phyloP scores from a whole-genome alignment of 495 filamentous ascomycete species.

The Podospora tetraspora region DNA sequence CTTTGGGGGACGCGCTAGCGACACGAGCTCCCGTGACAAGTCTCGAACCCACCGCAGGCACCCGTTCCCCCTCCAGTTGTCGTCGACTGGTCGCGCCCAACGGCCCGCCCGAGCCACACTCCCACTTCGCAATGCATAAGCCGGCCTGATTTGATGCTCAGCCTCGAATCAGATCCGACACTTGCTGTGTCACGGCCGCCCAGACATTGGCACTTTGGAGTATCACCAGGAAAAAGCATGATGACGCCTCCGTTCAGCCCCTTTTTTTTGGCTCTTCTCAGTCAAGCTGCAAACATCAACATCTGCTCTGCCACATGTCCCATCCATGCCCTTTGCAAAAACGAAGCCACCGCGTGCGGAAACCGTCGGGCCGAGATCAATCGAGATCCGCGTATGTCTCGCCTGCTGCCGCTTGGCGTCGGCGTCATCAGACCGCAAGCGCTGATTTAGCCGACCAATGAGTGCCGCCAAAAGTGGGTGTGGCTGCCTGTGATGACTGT shows the following conservation, averaged over 20 bases:
- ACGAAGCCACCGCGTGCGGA: background rate
- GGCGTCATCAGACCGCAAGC: slow-evolving; percentile 9
- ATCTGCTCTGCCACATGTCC: background rate
- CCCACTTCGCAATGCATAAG: background rate
- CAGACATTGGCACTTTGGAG: background rate
- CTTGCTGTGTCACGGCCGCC: background rate
- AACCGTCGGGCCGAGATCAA: background rate
- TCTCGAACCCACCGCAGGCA: slow-evolving; percentile 14
- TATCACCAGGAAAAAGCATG: background rate
- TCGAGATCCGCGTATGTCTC: background rate
- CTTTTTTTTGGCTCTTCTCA: background rate
- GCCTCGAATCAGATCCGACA: slow-evolving; percentile 1
- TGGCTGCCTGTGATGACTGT: slow-evolving; percentile 27
- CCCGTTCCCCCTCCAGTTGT: background rate
- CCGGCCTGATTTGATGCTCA: slow-evolving; percentile 1
- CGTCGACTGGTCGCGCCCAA: background rate
- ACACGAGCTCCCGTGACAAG: slow-evolving; percentile 33
- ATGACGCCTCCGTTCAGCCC: background rate
- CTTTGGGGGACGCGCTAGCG: slow-evolving; percentile 23
- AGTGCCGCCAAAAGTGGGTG: slow-evolving; percentile 1
- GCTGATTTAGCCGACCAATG: background rate
- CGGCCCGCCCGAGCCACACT: slow-evolving; percentile 7
- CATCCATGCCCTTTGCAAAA: background rate
- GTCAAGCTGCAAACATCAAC: background rate
- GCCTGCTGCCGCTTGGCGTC: slow-evolving; percentile 2